A percentile compares a stretch with the other conserved stretches of the same genome.
Evolutionary conservation across 495 filamentous ascomycete species (phyloP).

Genomic region (Talaromyces proteolyticus): DNA sequence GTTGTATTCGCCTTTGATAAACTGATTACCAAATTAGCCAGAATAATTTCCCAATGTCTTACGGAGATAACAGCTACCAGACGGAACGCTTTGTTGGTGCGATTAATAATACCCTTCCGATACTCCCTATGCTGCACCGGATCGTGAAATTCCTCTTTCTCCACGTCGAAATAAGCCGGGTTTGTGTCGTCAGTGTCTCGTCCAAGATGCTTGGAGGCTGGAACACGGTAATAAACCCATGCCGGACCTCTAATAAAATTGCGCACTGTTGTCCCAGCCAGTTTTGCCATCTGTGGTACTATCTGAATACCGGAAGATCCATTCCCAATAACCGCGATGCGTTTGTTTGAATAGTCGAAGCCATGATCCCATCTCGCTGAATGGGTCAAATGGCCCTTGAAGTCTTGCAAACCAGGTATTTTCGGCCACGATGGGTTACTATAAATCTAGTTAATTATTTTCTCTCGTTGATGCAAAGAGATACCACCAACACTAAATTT

Average conservation of each 20-base stretch:
- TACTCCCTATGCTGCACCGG: constrained; percentile 12
- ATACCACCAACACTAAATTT: constrained; percentile 14
- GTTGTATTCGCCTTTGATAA: constrained; percentile 18
- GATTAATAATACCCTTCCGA: constrained; percentile 22
- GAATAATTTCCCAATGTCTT: no score
- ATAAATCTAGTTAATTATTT: not conserved
- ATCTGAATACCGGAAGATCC: constrained; percentile 46
- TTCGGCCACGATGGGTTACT: constrained; percentile 38
- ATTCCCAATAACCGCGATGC: constrained; percentile 47
- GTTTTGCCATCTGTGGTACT: constrained; percentile 40
- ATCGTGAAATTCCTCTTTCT: constrained; percentile 14
- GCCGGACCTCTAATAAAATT: constrained; percentile 22
- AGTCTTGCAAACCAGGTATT: constrained; percentile 41
- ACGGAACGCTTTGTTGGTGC: constrained; percentile 25
- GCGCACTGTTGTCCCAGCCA: constrained; percentile 14
- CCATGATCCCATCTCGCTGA: constrained; percentile 48
- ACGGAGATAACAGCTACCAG: constrained; percentile 11
- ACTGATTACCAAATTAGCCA: constrained; percentile 12
- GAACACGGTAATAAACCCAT: constrained; percentile 24
- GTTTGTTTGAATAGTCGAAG: constrained; percentile 41
- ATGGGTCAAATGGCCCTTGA: constrained; percentile 47
- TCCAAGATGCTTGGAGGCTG: constrained; percentile 21
- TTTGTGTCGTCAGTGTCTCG: constrained; percentile 17
- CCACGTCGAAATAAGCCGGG: constrained; percentile 18
- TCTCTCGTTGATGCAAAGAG: not conserved